Evolutionary conservation across 176 grass and related monocot species (phyloP).

Genomic region (Bolboschoenus planiculmis): DNA sequence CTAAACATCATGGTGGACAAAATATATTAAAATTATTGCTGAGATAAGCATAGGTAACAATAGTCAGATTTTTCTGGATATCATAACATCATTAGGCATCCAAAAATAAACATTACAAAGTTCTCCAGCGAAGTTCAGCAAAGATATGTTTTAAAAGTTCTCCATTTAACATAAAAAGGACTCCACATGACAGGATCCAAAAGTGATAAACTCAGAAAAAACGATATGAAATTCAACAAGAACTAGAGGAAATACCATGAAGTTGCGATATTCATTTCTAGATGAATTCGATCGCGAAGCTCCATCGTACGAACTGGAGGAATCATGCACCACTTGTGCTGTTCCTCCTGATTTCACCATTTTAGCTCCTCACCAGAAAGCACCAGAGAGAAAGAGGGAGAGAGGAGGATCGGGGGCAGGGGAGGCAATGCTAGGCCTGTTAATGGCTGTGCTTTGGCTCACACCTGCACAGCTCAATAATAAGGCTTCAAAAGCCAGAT

Average conservation of each 20-base stretch:
- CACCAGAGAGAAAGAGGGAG: neutral
- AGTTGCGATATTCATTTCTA: slow-evolving; percentile 27
- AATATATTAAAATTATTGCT: neutral
- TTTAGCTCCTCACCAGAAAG: neutral
- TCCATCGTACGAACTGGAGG: slow-evolving; percentile 23
- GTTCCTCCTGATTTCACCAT: slow-evolving; percentile 41
- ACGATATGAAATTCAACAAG: neutral
- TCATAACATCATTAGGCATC: neutral
- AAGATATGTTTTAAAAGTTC: neutral
- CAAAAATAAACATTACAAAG: neutral
- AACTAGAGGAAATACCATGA: slow-evolving; percentile 29
- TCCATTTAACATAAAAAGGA: neutral
- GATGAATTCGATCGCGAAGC: slow-evolving; percentile 5
- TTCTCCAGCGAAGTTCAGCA: neutral
- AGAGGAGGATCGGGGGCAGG: no score
- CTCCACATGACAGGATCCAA: neutral
- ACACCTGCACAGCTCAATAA: no score
- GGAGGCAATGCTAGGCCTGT: no score
- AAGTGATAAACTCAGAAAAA: neutral
- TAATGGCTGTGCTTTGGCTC: no score
- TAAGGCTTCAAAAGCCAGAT: no score
- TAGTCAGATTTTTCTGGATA: neutral
- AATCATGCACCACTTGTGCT: slow-evolving; percentile 29
- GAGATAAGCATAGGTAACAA: neutral
- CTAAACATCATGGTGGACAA: neutral